These are phyloP conservation scores for Galium porrigens DNA, from an alignment of 305 asterid genomes.

Conservation along the genomic window DNA sequence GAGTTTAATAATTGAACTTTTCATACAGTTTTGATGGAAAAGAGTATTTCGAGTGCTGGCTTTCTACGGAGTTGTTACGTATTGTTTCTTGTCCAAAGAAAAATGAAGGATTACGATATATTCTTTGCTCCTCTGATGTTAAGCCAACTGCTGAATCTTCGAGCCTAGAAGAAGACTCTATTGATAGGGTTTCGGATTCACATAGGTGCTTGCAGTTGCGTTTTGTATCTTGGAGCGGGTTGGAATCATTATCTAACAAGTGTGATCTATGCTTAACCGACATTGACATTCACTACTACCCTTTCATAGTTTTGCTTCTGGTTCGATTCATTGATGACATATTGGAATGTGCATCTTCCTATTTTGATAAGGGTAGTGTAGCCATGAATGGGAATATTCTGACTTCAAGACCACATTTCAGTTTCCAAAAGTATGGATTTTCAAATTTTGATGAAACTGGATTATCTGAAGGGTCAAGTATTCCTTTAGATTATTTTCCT, in stretches of 20 bases:
- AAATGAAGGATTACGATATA: constrained; percentile 25
- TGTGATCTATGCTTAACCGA: constrained; percentile 33
- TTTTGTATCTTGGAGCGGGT: constrained; percentile 35
- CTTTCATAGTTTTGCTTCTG: constrained; percentile 48
- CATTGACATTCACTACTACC: constrained; percentile 67
- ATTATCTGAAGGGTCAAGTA: constrained; percentile 31
- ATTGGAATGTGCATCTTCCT: constrained; percentile 24
- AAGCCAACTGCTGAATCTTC: constrained; percentile 26
- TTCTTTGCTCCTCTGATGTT: constrained; percentile 39
- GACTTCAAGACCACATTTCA: constrained; percentile 24
- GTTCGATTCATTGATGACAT: constrained; percentile 43
- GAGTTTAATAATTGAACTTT: constrained; percentile 12
- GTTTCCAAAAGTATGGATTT: constrained; percentile 21
- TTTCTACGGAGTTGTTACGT: constrained; percentile 39
- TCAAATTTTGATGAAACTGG: constrained; percentile 24
- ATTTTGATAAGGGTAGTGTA: constrained; percentile 21
- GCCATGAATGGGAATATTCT: constrained; percentile 22
- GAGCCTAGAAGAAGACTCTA: constrained; percentile 24
- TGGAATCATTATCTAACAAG: constrained; percentile 25
- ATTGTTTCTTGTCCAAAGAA: constrained; percentile 32
- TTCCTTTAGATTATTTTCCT: constrained; percentile 36
- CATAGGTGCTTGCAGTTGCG: constrained; percentile 48
- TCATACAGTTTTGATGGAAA: constrained; percentile 53
- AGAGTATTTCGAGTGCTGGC: constrained; percentile 45
- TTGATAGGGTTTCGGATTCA: constrained; percentile 25